Evolutionary conservation across 148 eudicot genomes (phyloP), one percentile per base, ranked within the genome.

Genomic region (Suaeda aralocaspica): DNA sequence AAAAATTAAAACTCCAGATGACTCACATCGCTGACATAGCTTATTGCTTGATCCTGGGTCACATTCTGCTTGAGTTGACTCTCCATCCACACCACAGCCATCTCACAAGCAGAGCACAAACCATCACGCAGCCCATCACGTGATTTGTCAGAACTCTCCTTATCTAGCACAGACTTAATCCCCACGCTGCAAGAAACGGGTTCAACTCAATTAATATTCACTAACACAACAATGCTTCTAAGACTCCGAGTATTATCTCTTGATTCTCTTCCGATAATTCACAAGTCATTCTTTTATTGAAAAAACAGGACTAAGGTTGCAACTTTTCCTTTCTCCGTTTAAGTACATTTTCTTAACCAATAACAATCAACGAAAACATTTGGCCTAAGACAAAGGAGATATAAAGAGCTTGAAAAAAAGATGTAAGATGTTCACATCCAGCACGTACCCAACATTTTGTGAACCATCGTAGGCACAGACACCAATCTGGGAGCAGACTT

Each of bases 51-150:
- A 8, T 89, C 93, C 77, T 89, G 75, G 55, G 99, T 91, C 76
- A 82, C 81, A 72, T 91, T 94, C 67, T 84, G 85, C 49, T 56
- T 77, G 34, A 94, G 86, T 71, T 94, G 96, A 71, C 72, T 87
- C 57, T 86, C 85, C 87, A 91, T 85, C 99, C 99, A 94, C 51
- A 87, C 90, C 49, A 91, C 93, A 22, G 93, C 76, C 97, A 94
- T 94, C 83, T 94, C 99, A 79, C 99, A 94, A 45, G 88, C 81
- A 25, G 91, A 51, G 81, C 99, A 94, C 84, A 71, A 80, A 42
- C 72, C 87, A 72, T 87, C 91, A 53, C 19, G 74, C 59, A 77
- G 59, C 36, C 25, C 61, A 7, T 82, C 83, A 58, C 85, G 74
- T 53, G 89, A 77, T 34, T 71, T 78, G 21, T 65, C 88, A 24